A percentile compares a stretch with the other conserved stretches of the same genome.
Conservation (phyloP, 441 rosid genomes). For the Syzygium malaccense region DNA sequence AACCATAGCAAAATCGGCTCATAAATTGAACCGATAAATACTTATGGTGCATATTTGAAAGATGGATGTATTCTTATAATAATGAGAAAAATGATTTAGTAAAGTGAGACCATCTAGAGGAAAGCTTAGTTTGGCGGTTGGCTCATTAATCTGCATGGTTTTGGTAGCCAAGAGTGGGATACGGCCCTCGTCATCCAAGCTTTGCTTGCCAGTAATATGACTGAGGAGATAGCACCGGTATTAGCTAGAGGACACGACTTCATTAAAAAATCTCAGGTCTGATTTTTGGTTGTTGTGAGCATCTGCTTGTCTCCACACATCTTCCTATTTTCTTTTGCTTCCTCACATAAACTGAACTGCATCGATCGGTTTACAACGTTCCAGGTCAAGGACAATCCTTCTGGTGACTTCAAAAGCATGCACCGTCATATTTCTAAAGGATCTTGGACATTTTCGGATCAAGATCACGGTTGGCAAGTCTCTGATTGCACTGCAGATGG, state of each 20-base stretch:
- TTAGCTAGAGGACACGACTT: constrained; percentile 13
- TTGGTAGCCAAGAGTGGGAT: constrained; percentile 17
- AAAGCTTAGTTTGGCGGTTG: background rate
- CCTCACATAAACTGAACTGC: background rate
- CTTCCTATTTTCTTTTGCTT: background rate
- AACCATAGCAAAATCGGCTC: background rate
- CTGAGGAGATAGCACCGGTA: constrained; percentile 2
- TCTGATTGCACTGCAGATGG: constrained; percentile 21
- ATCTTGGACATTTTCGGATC: constrained; percentile 28
- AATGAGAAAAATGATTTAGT: background rate
- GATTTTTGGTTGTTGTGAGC: background rate
- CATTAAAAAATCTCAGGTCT: constrained; percentile 11
- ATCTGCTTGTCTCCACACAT: background rate
- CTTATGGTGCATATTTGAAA: background rate
- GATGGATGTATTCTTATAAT: background rate
- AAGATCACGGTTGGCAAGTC: constrained; percentile 54
- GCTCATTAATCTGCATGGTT: background rate
- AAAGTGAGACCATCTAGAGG: background rate
- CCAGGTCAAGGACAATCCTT: constrained; percentile 39
- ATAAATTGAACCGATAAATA: background rate
- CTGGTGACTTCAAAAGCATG: constrained; percentile 19
- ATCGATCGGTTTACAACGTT: background rate
- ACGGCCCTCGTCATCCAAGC: constrained; percentile 7
- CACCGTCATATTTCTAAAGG: constrained; percentile 13
- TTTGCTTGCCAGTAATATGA: constrained; percentile 10